phyloP scores from a whole-genome alignment of 2,329 filamentous ascomycete genomes.

The Eurotiales sp. region DNA sequence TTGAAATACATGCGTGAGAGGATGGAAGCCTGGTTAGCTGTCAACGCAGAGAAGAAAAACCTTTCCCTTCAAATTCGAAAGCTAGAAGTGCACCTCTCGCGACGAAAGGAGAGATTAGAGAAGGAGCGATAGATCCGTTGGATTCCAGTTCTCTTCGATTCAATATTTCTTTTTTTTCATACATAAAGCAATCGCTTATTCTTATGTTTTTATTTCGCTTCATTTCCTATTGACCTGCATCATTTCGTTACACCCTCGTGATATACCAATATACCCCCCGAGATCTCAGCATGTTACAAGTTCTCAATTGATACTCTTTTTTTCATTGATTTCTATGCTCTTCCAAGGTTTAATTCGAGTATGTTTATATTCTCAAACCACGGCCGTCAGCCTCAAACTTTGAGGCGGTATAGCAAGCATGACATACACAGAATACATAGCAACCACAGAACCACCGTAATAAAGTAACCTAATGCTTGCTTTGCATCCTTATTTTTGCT shows the following conservation, averaged over 20 bases:
- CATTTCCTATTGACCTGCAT: not conserved
- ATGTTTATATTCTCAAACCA: no score
- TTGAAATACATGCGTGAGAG: slow-evolving; percentile 66
- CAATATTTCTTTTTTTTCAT: not conserved
- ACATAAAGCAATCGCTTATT: not conserved
- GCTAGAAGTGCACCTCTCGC: slow-evolving; percentile 66
- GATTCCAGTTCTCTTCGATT: not conserved
- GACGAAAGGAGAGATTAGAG: slow-evolving; percentile 42
- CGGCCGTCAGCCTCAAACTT: no score
- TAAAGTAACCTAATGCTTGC: no score
- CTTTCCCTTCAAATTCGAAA: slow-evolving; percentile 55
- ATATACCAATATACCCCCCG: slow-evolving; percentile 7
- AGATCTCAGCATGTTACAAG: slow-evolving; percentile 8
- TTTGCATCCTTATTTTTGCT: no score
- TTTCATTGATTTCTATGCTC: not conserved
- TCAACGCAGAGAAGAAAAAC: slow-evolving; percentile 75
- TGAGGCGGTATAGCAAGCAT: no score
- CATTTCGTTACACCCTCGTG: not conserved
- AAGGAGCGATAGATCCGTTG: slow-evolving; percentile 17
- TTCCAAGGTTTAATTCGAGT: no score
- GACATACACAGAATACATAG: no score
- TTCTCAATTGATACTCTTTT: slow-evolving; percentile 4
- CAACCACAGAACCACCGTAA: no score
- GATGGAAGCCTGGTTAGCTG: slow-evolving; percentile 82
- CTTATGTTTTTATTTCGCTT: slow-evolving; percentile 4